phyloP scores from a whole-genome alignment of 2,329 filamentous ascomycete genomes.

The Chrysosporium keratinophilum region DNA sequence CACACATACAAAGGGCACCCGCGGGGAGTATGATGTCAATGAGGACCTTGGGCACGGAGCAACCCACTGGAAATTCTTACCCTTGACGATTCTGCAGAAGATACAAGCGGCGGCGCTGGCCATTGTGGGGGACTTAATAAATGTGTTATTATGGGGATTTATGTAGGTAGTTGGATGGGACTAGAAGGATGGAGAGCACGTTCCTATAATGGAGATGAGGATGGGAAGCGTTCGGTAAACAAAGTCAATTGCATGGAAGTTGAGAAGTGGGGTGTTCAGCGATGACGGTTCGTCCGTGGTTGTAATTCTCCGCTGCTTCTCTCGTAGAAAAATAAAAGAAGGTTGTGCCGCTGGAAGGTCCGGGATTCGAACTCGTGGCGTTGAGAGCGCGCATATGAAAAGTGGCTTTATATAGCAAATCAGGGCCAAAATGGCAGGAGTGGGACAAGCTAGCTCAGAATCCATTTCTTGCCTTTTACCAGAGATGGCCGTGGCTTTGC shows the following conservation, averaged over 20 bases:
- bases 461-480: constrained; percentile 72
- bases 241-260: background rate
- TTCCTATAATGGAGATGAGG: background rate
- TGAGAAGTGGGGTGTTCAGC: background rate
- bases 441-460: constrained; percentile 61
- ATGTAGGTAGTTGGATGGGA: background rate
- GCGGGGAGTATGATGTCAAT: constrained; percentile 12
- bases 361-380: constrained; percentile 25
- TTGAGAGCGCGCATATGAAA: background rate
- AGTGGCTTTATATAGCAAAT: constrained; percentile 7
- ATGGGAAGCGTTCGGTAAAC: constrained; percentile 5
- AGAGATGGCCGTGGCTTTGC: constrained; percentile 62
- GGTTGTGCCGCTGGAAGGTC: background rate
- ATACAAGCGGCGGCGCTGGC: constrained; percentile 56
- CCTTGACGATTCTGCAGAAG: constrained; percentile 98
- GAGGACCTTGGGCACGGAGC: constrained; percentile 4
- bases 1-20: background rate
- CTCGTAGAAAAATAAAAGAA: background rate
- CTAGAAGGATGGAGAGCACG: background rate
- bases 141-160: background rate
- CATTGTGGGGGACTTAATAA: constrained; percentile 10
- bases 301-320: background rate
- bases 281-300: background rate
- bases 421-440: constrained; percentile 37
- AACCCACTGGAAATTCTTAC: constrained; percentile 33